These are phyloP conservation scores for Acidomyces sp. DNA, from an alignment of 495 filamentous ascomycete genomes.

Conservation along the genomic window DNA sequence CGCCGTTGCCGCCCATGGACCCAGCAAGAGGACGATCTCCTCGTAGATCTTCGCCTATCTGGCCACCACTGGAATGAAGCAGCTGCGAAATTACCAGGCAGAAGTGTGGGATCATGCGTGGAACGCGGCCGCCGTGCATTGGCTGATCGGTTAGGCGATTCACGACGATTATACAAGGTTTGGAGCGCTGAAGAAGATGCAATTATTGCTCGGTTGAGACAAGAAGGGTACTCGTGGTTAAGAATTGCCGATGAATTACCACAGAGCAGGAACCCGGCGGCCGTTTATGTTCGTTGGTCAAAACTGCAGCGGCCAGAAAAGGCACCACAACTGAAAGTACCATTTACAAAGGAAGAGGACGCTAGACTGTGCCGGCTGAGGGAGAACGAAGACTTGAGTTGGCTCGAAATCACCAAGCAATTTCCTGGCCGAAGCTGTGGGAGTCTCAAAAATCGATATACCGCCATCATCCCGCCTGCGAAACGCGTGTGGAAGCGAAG, in stretches of 20 bases:
- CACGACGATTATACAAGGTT: no score
- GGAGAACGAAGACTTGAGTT: not conserved
- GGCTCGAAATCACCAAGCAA: not conserved
- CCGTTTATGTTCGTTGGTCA: not conserved
- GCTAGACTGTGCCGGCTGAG: not conserved
- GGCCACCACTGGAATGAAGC: not conserved
- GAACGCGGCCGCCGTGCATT: no score
- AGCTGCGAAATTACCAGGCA: not conserved
- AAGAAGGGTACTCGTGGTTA: not conserved
- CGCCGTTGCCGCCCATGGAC: not conserved
- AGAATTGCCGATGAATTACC: not conserved
- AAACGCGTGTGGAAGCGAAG: no score
- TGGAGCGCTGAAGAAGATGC: not conserved
- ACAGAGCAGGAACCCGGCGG: not conserved
- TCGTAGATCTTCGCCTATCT: not conserved
- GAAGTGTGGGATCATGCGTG: not conserved
- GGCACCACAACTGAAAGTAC: not conserved
- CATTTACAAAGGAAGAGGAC: not conserved
- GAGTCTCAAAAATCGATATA: not conserved
- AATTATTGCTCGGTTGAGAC: not conserved
- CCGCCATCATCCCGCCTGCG: not conserved
- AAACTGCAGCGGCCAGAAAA: not conserved
- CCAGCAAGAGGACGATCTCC: not conserved
- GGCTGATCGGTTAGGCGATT: not conserved
- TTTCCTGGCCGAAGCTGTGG: not conserved